Evolutionary conservation across 139 green algal genomes (phyloP), one percentile per base, ranked within the genome.

Genomic region (Deuterostichococcus epilithicus): DNA sequence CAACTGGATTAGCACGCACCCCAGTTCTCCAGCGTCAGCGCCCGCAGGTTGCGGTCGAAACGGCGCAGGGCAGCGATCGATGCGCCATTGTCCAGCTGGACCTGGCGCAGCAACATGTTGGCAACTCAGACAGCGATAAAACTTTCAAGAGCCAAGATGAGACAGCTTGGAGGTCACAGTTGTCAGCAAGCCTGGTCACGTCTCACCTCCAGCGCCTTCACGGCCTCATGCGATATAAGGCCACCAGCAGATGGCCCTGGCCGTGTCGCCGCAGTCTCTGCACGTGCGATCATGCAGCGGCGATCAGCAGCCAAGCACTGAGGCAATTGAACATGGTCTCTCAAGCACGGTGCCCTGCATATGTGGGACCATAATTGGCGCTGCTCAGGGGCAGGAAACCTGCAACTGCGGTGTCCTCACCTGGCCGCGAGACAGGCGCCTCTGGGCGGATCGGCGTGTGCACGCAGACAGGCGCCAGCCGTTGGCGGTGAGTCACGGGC

Each of bases 21-120:
- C 92, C 92, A 97, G 58, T 76, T 81, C 33, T 89, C 80, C 1
- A 83, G 85, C 2, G 88, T 75, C 47, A 97, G 71, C n/a, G 35
- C 77, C 2, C 78, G 70, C 36, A 97, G 85, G 42, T 77, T 76
- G 52, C 86, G 82, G 79, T 94, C 96, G 86, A 97, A 97, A 71
- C 92, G 85, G 44, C 87, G 85, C 44, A 97, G 88, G 0, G 92
- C 89, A 26, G 81, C 70, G 1, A 97, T 79, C 28, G 84, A 84
- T 0, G 81, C 81, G 25, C 93, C 88, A 47, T 83, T 81, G 75
- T 95, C 89, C 70, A 97, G 88, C 82, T 93, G 86, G 28, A 86
- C 84, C 92, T 97, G 82, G 65, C 73, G 66, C 37, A 80, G 6
- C 58, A 70, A 23, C 13, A 35, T 66, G 23, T 26, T n/a, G n/a